Evolutionary conservation across 306 rosid genomes (phyloP), one percentile per base, ranked within the genome.

Genomic region (Mucuna pruriens): DNA sequence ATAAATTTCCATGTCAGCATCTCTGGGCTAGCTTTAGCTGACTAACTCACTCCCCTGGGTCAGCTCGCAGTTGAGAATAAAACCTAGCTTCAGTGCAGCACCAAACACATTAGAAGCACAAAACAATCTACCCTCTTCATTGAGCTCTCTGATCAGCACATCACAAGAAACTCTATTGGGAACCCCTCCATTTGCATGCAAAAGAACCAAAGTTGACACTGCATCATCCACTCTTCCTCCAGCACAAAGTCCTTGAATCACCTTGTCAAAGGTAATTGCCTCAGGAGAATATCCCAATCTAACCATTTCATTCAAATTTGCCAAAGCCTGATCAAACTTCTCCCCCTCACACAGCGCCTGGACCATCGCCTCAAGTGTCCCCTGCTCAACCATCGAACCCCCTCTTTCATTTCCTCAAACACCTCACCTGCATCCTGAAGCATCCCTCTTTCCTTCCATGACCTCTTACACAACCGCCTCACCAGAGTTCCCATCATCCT

Each of bases 61-160:
- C 19, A 80, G 19, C 58, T 72, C 34, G 36, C 23, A 16, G 33
- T 46, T 77, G 10, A 82, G 86, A 71, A 84, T 62, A 75, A 81
- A 69, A 45, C 95, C 95, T 74, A 64, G 87, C 90, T 95, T 94
- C 80, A 94, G 22, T 12, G 92, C 97, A 0, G 82, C 54, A 51
- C 87, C 91, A 61, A 86, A 88, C 57, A 89, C 74, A 42, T 10
- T 49, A 46, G 87, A 76, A 78, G 89, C 97, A 29, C 75, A 75
- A 33, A 79, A 23, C 64, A 64, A 4, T 75, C 80, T 77, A 19
- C 88, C 91, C 17, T 46, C 90, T 38, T 40, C 80, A 68, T 81
- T 87, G n/a, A 85, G 86, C 80, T 86, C 88, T 5, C 73, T 78
- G 17, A 94, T 87, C 77, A 90, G 42, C 34, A 86, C 65, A 39